A percentile compares a stretch with the other conserved stretches of the same genome.
Evolutionary conservation across 305 asterid genomes (phyloP).

Genomic region (Petunia hybrid): DNA sequence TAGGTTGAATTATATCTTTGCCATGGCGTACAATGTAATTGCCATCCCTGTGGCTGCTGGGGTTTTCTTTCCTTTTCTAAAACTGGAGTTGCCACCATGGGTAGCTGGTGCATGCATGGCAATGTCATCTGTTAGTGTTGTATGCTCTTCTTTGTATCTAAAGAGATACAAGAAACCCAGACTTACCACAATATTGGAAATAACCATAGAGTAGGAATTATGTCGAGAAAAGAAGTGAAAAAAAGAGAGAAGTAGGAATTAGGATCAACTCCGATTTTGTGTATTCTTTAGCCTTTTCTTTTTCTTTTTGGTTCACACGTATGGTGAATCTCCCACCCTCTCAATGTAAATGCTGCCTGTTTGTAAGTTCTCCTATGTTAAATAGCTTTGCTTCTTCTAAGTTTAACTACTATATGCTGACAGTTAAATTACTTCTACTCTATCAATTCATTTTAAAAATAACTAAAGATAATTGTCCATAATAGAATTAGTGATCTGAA

Average conservation of each 20-base stretch:
- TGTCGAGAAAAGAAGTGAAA: not conserved
- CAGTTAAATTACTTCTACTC: not conserved
- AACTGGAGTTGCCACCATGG: conserved; percentile 91
- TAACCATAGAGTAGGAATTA: conserved; percentile 74
- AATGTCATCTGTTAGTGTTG: conserved; percentile 91
- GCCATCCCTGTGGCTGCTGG: conserved; percentile 97
- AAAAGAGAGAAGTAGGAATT: not conserved
- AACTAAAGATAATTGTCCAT: not conserved
- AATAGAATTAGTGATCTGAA: too few relatives aligned
- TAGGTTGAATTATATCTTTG: conserved; percentile 80
- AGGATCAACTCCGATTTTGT: conserved; percentile 23
- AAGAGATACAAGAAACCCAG: conserved; percentile 90
- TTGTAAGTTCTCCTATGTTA: not conserved
- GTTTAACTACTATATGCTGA: not conserved
- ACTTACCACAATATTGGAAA: conserved; percentile 85
- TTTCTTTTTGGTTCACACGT: not conserved
- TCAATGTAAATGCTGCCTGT: conserved; percentile 25
- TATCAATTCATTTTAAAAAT: too few relatives aligned
- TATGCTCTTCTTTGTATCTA: conserved; percentile 93
- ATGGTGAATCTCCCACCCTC: conserved; percentile 18
- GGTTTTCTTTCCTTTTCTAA: conserved; percentile 73
- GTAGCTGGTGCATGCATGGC: conserved; percentile 99
- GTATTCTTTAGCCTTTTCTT: conserved; percentile 18
- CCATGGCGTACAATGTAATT: conserved; percentile 83
- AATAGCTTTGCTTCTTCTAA: not conserved